Conservation (phyloP, 2,329 filamentous ascomycete species). For the Xylaria sp. region DNA sequence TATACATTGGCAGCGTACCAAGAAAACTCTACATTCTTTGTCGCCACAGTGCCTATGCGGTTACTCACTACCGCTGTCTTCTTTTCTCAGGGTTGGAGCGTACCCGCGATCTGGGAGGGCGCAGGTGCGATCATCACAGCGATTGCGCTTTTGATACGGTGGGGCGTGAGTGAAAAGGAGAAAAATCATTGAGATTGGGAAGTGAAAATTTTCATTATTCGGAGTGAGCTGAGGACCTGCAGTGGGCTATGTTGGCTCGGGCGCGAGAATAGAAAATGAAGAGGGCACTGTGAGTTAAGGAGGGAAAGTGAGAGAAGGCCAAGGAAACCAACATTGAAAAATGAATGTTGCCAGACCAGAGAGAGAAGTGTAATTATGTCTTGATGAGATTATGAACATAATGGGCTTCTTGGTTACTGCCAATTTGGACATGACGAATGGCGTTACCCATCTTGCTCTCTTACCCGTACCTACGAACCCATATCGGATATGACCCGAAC, state of each 20-base stretch:
- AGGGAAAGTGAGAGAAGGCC: background rate
- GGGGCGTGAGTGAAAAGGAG: background rate
- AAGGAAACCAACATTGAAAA: background rate
- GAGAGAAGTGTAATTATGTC: background rate
- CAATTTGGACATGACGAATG: background rate
- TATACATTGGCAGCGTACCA: conserved; percentile 48
- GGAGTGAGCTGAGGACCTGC: background rate
- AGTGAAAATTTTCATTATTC: background rate
- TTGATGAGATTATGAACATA: background rate
- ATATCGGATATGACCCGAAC: background rate
- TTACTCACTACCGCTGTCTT: conserved; percentile 45
- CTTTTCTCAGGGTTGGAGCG: conserved; percentile 44
- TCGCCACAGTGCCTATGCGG: conserved; percentile 48
- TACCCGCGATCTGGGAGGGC: conserved; percentile 47
- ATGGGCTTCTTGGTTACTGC: background rate
- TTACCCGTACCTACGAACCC: background rate
- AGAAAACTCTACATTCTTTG: conserved; percentile 47
- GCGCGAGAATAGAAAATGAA: background rate
- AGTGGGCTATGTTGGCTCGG: background rate
- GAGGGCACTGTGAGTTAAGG: background rate
- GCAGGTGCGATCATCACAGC: conserved; percentile 40
- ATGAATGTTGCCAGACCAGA: too few relatives aligned
- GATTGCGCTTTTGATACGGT: conserved; percentile 17
- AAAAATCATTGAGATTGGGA: conserved; percentile 13
- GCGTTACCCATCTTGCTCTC: background rate